Base-by-base conservation (phyloP, 2,329 filamentous ascomycete species). In the Aspergillus tubingensis region DNA sequence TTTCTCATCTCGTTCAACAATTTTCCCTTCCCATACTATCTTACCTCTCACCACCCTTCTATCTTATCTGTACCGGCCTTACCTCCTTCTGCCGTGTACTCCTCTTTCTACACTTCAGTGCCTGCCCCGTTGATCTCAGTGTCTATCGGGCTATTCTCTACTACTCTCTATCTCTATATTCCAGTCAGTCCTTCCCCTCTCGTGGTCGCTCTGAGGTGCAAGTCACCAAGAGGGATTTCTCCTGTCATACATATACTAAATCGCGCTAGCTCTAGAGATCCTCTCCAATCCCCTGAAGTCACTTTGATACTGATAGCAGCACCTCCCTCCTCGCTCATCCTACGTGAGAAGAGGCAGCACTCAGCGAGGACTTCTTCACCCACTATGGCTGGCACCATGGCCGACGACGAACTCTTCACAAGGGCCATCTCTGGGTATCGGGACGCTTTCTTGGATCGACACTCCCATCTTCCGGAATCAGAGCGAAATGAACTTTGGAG, bases 401-500 rank as follows among this genome's bases (percentile, higher is more conserved):
- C 69, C 64, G 73, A 78, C 58, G 74, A 77, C 64, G 74, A 74
- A 64, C 69, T 77, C 48, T 77, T 79, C 63, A 74, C 70, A 48
- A 70, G 73, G 65, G 76, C 75, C 59, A 76, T 79, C 53, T 76
- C 76, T 65, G 73, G 75, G 57, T 78, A 77, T 65, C 75, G 75
- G 65, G 74, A 77, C 50, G 70, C 67, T 44, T 79, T 79, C 70
- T 78, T 75, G 76, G 73, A 69, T 69, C 70, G 75, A 62, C 68
- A 75, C 60, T 71, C 75, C 67, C 72, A 78, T 62, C 75, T 79
- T 59, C 66, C 77, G 66, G 77, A 79, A 72, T 64, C 68, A 36
- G 71, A 79, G 69, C 72, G 75, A 55, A 73, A 76, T 65, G 68
- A 73, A 57, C 76, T 78, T 59, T 79, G 77, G 77, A 74, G 67